Evolutionary conservation across 768 basidiomycete genomes (phyloP).

Genomic region (Hypholoma sublateritium): DNA sequence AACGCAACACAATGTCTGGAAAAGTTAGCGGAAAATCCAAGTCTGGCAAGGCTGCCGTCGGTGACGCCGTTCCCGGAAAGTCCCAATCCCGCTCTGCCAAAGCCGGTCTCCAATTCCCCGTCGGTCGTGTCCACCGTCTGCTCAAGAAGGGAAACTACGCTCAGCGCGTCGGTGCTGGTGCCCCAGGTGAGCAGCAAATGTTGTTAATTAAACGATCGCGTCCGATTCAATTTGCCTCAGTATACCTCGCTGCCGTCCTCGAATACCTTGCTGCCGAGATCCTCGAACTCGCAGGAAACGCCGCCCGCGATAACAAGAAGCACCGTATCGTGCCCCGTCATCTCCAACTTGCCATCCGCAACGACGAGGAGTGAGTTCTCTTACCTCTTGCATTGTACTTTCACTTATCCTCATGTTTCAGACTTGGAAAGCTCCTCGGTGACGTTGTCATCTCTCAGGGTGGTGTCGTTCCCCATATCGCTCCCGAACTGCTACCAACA

Average conservation of each 20-base stretch:
- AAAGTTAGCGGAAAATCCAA: conserved; percentile 25
- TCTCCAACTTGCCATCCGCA: conserved; percentile 89
- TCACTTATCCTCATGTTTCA: conserved; percentile 20
- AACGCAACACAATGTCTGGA: conserved; percentile 40
- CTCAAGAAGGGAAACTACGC: conserved; percentile 89
- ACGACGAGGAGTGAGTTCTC: conserved; percentile 76
- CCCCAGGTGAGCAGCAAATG: conserved; percentile 55
- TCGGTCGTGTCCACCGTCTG: conserved; percentile 91
- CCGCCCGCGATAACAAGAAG: conserved; percentile 84
- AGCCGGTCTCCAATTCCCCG: conserved; percentile 83
- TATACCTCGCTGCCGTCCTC: conserved; percentile 89
- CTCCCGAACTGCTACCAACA: conserved; percentile 44
- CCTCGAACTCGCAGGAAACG: conserved; percentile 88
- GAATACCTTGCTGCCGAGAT: conserved; percentile 94
- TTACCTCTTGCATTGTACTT: neutral
- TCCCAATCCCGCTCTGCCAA: conserved; percentile 74
- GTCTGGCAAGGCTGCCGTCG: conserved; percentile 48
- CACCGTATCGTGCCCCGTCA: conserved; percentile 95
- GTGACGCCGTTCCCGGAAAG: conserved; percentile 67
- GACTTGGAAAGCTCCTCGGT: conserved; percentile 80
- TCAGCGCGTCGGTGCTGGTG: conserved; percentile 87
- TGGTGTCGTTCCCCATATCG: conserved; percentile 82
- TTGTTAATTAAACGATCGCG: neutral
- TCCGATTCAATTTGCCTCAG: conserved; percentile 37
- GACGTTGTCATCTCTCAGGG: conserved; percentile 92